Conservation (phyloP, 2,329 filamentous ascomycete genomes). For the Knoxdaviesia proteae region DNA sequence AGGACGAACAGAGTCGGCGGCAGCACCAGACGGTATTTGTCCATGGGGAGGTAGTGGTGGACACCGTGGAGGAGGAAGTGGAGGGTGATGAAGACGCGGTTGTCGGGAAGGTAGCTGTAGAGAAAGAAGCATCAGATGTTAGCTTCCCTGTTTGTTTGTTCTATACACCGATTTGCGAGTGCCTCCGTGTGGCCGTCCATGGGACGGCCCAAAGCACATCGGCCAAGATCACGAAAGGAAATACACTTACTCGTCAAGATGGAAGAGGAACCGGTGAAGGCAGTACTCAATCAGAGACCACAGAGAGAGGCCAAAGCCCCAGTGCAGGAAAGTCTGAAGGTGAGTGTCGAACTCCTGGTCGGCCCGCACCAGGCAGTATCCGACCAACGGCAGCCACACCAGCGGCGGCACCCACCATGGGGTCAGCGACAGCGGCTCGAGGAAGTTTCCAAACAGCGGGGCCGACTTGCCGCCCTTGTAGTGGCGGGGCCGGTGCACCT, state of each 20-base stretch:
- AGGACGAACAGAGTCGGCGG: conserved; percentile 70
- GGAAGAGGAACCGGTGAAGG: conserved; percentile 80
- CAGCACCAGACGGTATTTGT: conserved; percentile 93
- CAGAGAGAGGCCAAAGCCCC: conserved; percentile 45
- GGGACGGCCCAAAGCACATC: too few relatives aligned
- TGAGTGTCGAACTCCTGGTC: conserved; percentile 34
- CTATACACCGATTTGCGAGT: too few relatives aligned
- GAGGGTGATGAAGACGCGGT: conserved; percentile 62
- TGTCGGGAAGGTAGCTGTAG: conserved; percentile 66
- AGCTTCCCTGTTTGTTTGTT: conserved; percentile 7
- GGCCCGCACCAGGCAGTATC: conserved; percentile 51
- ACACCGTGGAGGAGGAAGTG: conserved; percentile 94
- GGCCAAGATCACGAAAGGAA: neutral
- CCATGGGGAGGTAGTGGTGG: conserved; percentile 98
- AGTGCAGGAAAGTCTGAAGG: conserved; percentile 36
- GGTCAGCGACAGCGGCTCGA: conserved; percentile 93
- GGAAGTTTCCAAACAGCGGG: conserved; percentile 88
- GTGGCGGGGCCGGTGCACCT: conserved; percentile 86
- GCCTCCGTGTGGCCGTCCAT: neutral
- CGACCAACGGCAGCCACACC: conserved; percentile 64
- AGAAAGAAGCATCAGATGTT: conserved; percentile 6
- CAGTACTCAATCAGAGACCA: conserved; percentile 87
- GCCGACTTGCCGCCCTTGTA: conserved; percentile 87
- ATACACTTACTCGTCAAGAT: conserved; percentile 61
- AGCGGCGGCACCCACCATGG: conserved; percentile 80